Evolutionary conservation across 129 eudicot species (phyloP).

Genomic region (Apium graveolens): DNA sequence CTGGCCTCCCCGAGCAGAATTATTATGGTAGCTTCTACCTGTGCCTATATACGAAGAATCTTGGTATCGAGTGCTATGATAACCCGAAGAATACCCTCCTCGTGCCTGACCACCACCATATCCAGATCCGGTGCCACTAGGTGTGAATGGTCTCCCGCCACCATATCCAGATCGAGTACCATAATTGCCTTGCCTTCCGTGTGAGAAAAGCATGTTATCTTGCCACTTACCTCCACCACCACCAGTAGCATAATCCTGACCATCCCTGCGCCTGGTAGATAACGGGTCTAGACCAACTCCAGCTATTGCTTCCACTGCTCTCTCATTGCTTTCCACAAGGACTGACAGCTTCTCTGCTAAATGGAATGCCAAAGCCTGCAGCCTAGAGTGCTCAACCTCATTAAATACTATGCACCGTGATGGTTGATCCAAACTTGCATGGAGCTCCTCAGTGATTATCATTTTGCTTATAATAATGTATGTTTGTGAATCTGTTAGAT

Average conservation of each 20-base stretch:
- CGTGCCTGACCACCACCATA: slow-evolving; percentile 36
- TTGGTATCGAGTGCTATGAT: slow-evolving; percentile 32
- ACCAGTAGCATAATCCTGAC: slow-evolving; percentile 65
- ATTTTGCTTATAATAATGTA: slow-evolving; percentile 70
- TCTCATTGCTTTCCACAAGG: slow-evolving; percentile 76
- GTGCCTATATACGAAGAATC: slow-evolving; percentile 12
- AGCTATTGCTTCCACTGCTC: slow-evolving; percentile 63
- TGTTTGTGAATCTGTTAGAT: slow-evolving; percentile 53
- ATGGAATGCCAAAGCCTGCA: slow-evolving; percentile 76
- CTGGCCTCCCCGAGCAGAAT: slow-evolving; percentile 37
- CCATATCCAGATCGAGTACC: slow-evolving; percentile 46
- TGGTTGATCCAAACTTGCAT: slow-evolving; percentile 85
- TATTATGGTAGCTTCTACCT: background rate
- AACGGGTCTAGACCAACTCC: slow-evolving; percentile 63
- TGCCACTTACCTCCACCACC: slow-evolving; percentile 51
- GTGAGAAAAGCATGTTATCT: slow-evolving; percentile 41
- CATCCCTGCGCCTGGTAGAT: slow-evolving; percentile 65
- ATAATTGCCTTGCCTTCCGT: slow-evolving; percentile 43
- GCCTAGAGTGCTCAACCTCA: slow-evolving; percentile 64
- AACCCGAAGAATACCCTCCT: slow-evolving; percentile 25
- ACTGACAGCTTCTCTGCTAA: slow-evolving; percentile 65
- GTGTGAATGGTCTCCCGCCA: slow-evolving; percentile 26
- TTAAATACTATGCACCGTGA: slow-evolving; percentile 73
- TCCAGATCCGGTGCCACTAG: slow-evolving; percentile 39
- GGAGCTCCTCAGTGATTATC: slow-evolving; percentile 87